Evolutionary conservation across 2,329 filamentous ascomycete species (phyloP), one percentile per base, ranked within the genome.

Genomic region (Myotisia sp.): DNA sequence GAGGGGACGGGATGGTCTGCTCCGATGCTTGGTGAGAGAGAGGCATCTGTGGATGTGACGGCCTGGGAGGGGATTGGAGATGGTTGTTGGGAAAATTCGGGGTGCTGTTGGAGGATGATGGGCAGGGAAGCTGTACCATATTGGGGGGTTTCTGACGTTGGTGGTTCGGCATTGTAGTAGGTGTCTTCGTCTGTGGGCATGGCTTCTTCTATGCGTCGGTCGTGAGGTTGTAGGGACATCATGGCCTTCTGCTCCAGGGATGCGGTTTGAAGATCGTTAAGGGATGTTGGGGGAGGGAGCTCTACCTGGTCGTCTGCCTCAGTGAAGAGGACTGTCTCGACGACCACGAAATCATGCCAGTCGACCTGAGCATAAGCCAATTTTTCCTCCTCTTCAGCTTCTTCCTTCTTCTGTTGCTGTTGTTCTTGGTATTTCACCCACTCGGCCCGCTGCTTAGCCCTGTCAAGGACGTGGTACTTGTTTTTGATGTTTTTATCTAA

Each of bases 321-420:
- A 38, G 75, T 85, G 56, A 98, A 98, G 10, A 84, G 68, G 35
- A 98, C 86, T 1, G 86, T 94, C 58, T 94, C 90, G 28, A 94
- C 85, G 13, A 98, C 80, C 21, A 87, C 78, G 48, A 98, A 98
- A 53, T 95, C 87, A 51, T 92, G 83, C 90, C 90, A 98, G 57
- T 98, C 90, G 42, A 98, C 90, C 47, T 90, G 79, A 1, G 80
- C 79, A 56, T 90, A 79, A 34, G 70, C 69, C 32, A 76, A 62
- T 49, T 77, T 76, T 55, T 93, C 82, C 49, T 84, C 75, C 51
- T 92, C 81, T 26, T 79, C 79, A 42, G 86, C 76, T 50, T 92
- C 84, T 49, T 92, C 85, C 52, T 86, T 85, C 65, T 86, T 82
- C 47, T 77, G 74, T 54, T 86, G 87, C 60, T 94, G 82, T 36